phyloP scores from a whole-genome alignment of 2,329 filamentous ascomycete species.

The Colletotrichum plurivorum region DNA sequence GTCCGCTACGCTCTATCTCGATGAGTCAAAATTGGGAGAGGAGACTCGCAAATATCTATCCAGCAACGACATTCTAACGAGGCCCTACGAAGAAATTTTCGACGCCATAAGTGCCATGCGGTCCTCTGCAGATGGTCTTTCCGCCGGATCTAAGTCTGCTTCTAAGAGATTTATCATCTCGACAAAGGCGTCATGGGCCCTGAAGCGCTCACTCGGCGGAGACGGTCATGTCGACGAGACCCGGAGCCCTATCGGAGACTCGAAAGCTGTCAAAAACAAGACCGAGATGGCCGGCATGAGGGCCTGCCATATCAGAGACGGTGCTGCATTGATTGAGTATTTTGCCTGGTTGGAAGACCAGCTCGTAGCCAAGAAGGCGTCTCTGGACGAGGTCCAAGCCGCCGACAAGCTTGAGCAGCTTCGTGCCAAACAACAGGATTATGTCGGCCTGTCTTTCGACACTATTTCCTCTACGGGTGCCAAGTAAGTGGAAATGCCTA shows the following conservation, averaged over 20 bases:
- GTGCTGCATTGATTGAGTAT: conserved; percentile 90
- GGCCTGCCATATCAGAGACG: conserved; percentile 92
- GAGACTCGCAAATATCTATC: conserved; percentile 80
- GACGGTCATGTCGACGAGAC: conserved; percentile 88
- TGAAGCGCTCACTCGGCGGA: conserved; percentile 88
- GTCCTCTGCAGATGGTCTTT: conserved; percentile 40
- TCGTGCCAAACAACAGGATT: conserved; percentile 78
- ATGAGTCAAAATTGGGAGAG: conserved; percentile 80
- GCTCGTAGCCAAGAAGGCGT: conserved; percentile 78
- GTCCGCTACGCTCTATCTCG: conserved; percentile 85
- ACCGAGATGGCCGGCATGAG: conserved; percentile 93
- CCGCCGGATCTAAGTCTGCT: conserved; percentile 42
- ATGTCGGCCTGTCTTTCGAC: conserved; percentile 91
- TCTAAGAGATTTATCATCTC: conserved; percentile 85
- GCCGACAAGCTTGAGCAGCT: conserved; percentile 90
- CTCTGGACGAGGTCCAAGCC: conserved; percentile 89
- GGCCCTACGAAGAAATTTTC: conserved; percentile 72
- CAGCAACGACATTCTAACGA: conserved; percentile 82
- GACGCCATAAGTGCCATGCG: conserved; percentile 77
- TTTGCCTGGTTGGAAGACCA: conserved; percentile 98
- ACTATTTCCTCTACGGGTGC: conserved; percentile 96
- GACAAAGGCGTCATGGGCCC: conserved; percentile 92
- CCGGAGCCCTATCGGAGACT: conserved; percentile 88
- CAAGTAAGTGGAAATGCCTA: conserved; percentile 62
- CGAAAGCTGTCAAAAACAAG: conserved; percentile 95